A percentile compares a stretch with the other conserved stretches of the same genome.
phyloP scores from a whole-genome alignment of 2,329 filamentous ascomycete species.

The Coniochaeta sp. region DNA sequence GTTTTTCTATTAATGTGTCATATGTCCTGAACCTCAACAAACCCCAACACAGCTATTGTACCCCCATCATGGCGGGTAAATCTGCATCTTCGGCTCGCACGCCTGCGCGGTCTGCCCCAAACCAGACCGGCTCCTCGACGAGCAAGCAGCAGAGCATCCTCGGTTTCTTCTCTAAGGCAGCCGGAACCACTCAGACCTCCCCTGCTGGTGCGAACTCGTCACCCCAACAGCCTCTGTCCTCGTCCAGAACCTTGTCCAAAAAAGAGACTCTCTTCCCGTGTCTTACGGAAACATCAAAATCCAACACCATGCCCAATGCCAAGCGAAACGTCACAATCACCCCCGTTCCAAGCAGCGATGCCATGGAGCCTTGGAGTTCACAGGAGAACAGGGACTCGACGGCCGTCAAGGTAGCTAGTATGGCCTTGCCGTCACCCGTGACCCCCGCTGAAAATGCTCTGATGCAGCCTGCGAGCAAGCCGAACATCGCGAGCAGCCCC shows the following conservation, averaged over 20 bases:
- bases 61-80: constrained; percentile 19
- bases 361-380: constrained; percentile 57
- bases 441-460: constrained; percentile 32
- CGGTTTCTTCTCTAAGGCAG: constrained; percentile 68
- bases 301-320: constrained; percentile 31
- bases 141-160: constrained; percentile 65
- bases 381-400: constrained; percentile 54
- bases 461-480: constrained; percentile 34
- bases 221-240: constrained; percentile 9
- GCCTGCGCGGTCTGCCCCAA: constrained; percentile 24
- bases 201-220: not conserved
- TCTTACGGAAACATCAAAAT: constrained; percentile 40
- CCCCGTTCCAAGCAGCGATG: constrained; percentile 76
- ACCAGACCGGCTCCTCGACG: constrained; percentile 35
- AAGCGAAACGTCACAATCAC: constrained; percentile 47
- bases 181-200: constrained; percentile 15
- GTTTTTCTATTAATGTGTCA: not conserved
- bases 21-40: not conserved
- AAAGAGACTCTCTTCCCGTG: constrained; percentile 24
- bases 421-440: constrained; percentile 36
- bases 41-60: not conserved
- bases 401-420: constrained; percentile 42
- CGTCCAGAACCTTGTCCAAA: constrained; percentile 15
- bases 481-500: constrained; percentile 57
- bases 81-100: constrained; percentile 22